Conservation (phyloP, 495 filamentous ascomycete species). For the Podospora sp. region DNA sequence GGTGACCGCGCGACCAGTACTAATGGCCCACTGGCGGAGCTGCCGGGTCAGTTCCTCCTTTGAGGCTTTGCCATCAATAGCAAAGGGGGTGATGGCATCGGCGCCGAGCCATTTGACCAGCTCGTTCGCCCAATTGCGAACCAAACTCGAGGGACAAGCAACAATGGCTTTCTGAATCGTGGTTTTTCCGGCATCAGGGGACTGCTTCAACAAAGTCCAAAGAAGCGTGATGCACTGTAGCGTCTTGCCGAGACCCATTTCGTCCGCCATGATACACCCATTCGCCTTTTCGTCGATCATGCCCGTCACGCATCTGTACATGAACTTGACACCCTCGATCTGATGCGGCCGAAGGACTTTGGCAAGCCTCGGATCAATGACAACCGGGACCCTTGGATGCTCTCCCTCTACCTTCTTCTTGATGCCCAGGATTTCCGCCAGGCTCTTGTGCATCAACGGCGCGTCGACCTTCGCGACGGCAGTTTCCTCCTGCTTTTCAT, state of each 20-base stretch:
- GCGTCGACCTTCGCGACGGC: constrained; percentile 66
- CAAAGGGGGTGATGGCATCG: constrained; percentile 90
- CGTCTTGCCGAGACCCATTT: constrained; percentile 98
- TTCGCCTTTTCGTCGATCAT: constrained; percentile 92
- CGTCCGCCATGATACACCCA: constrained; percentile 99
- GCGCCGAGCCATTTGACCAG: constrained; percentile 91
- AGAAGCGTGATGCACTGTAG: constrained; percentile 70
- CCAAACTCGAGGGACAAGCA: constrained; percentile 95
- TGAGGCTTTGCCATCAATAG: constrained; percentile 92
- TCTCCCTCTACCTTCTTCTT: constrained; percentile 84
- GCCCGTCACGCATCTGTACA: constrained; percentile 91
- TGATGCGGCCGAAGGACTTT: constrained; percentile 97
- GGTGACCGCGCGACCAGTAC: constrained; percentile 85
- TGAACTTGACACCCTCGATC: constrained; percentile 97
- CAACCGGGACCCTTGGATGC: constrained; percentile 87
- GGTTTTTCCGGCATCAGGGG: constrained; percentile 86
- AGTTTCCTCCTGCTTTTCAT: constrained; percentile 56
- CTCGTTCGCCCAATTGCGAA: constrained; percentile 98
- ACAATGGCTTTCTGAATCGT: constrained; percentile 98
- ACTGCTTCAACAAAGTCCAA: constrained; percentile 97
- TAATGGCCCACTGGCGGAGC: constrained; percentile 91
- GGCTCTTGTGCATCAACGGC: constrained; percentile 85
- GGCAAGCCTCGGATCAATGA: constrained; percentile 89
- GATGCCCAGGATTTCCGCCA: constrained; percentile 94
- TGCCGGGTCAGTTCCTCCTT: constrained; percentile 91